Evolutionary conservation across 371 early-diverging fungal species (phyloP).

Genomic region (Apophysomyces trapeziformis): DNA sequence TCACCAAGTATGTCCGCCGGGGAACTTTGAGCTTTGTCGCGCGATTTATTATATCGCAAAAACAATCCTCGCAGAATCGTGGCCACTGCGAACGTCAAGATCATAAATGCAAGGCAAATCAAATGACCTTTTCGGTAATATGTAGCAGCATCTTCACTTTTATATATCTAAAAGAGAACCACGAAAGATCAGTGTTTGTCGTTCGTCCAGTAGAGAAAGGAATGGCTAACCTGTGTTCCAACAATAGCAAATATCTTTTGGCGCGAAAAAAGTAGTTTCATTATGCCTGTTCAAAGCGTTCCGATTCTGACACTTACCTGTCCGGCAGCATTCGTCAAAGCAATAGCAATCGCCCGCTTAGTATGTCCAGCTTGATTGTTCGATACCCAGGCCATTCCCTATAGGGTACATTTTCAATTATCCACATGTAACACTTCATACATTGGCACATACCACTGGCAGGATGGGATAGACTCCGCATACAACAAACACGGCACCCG

Average conservation of each 20-base stretch:
- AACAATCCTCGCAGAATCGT: constrained; percentile 1
- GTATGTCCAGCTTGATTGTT: constrained; percentile 49
- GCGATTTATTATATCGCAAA: not conserved
- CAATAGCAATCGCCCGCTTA: constrained; percentile 45
- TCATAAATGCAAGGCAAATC: constrained; percentile 12
- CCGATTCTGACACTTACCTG: constrained; percentile 19
- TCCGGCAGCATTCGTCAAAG: constrained; percentile 38
- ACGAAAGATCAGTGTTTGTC: no score
- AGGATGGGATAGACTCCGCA: constrained; percentile 44
- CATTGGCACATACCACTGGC: constrained; percentile 12
- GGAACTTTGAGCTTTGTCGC: not conserved
- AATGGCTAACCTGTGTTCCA: constrained; percentile 23
- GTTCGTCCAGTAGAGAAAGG: no score
- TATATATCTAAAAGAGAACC: constrained; percentile 26
- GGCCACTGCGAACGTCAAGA: not conserved
- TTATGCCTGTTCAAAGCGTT: not conserved
- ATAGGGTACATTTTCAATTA: not conserved
- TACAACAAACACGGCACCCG: constrained; percentile 42
- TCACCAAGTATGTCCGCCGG: not conserved
- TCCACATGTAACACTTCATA: no score
- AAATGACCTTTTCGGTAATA: constrained; percentile 21
- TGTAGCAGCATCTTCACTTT: constrained; percentile 33
- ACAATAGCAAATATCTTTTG: constrained; percentile 20
- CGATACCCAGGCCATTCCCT: constrained; percentile 40
- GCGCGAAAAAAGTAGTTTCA: not conserved